These are phyloP conservation scores for Mallotus japonicus DNA, from an alignment of 441 rosid genomes.

Conservation along the genomic window DNA sequence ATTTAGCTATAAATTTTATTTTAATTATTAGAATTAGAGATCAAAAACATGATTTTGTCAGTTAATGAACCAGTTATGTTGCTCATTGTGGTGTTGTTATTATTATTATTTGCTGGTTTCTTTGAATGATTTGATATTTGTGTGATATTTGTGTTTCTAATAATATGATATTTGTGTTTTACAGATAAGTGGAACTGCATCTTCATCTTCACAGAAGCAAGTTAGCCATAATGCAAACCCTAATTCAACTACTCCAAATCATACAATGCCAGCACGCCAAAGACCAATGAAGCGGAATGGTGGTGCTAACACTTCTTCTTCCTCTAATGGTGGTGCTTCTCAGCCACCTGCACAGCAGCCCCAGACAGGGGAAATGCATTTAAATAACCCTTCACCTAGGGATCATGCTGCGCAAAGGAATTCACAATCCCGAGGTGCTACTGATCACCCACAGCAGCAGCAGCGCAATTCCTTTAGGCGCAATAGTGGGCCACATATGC, in stretches of 20 bases:
- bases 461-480: slow-evolving; percentile 55
- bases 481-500: slow-evolving; percentile 49
- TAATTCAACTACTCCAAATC: slow-evolving; percentile 44
- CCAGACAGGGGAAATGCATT: slow-evolving; percentile 34
- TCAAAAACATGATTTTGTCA: too few relatives aligned
- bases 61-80: too few relatives aligned
- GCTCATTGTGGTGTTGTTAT: too few relatives aligned
- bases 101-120: not conserved
- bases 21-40: not conserved
- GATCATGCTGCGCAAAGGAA: slow-evolving; percentile 44
- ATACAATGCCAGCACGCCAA: slow-evolving; percentile 34
- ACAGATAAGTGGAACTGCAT: slow-evolving; percentile 50
- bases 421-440: slow-evolving; percentile 42
- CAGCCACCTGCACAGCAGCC: slow-evolving; percentile 44
- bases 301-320: slow-evolving; percentile 30
- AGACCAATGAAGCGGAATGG: slow-evolving; percentile 47
- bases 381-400: slow-evolving; percentile 48
- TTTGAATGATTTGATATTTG: not conserved
- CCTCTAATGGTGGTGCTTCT: slow-evolving; percentile 40
- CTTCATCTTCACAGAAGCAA: slow-evolving; percentile 47
- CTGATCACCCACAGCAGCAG: slow-evolving; percentile 54
- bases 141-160: not conserved
- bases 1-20: not conserved
- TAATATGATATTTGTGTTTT: slow-evolving; percentile 7
- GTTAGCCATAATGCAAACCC: slow-evolving; percentile 35